phyloP scores from a whole-genome alignment of 108 stramenopile species.

The Aureococcus anophagefferens region DNA sequence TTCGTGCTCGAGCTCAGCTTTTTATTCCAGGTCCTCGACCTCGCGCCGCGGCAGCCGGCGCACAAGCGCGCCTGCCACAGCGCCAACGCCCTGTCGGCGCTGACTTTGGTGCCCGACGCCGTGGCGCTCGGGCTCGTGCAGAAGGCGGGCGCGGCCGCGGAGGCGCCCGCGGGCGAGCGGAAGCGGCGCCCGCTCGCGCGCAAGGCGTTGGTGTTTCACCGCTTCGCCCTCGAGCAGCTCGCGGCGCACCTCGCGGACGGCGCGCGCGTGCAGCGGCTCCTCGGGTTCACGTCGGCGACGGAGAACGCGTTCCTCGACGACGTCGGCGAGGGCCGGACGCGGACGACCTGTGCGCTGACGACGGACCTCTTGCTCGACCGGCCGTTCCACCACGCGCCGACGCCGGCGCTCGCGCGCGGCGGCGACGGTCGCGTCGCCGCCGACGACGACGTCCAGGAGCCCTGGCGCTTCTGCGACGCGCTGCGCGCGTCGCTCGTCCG shows the following conservation, averaged over 20 bases:
- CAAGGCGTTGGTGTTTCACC: background rate
- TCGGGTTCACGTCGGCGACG: background rate
- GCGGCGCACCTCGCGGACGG: background rate
- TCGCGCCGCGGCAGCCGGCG: background rate
- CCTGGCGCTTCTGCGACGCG: too few relatives aligned
- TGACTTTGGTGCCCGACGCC: constrained; percentile 6
- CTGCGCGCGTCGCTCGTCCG: too few relatives aligned
- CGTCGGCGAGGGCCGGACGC: background rate
- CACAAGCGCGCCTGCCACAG: background rate
- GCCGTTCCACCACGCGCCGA: background rate
- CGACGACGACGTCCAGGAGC: too few relatives aligned
- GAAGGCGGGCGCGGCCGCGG: background rate
- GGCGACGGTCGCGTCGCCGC: too few relatives aligned
- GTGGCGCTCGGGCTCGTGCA: constrained; percentile 8
- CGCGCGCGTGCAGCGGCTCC: constrained; percentile 1
- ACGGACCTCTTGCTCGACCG: background rate
- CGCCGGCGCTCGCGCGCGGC: too few relatives aligned
- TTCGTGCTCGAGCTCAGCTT: constrained; percentile 4
- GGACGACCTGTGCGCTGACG: background rate
- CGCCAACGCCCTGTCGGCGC: background rate
- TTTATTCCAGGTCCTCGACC: constrained; percentile 10
- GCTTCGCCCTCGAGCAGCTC: constrained; percentile 10
- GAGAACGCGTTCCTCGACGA: background rate
- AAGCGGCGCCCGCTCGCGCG: too few relatives aligned
- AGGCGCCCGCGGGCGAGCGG: too few relatives aligned